Conservation (phyloP, 1,284 basidiomycete genomes). For the Sanguinoderma infundibulare region DNA sequence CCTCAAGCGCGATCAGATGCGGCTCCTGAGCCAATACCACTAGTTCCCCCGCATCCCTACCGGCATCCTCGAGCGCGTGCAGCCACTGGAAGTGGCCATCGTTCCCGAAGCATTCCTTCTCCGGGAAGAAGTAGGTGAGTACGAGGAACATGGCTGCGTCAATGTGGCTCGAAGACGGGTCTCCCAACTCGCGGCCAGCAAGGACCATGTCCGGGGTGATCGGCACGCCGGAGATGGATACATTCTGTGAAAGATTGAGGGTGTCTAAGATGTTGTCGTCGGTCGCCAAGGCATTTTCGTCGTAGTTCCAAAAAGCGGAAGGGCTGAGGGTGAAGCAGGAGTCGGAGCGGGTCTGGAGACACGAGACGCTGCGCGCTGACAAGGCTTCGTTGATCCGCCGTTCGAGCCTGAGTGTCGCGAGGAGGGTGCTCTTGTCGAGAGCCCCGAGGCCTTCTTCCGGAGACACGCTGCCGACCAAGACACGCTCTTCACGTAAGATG, state of each 20-base stretch:
- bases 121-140: conserved; percentile 79
- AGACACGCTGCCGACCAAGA: conserved; percentile 66
- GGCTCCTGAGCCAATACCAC: conserved; percentile 59
- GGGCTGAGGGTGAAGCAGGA: conserved; percentile 76
- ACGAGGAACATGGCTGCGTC: conserved; percentile 74
- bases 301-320: conserved; percentile 73
- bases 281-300: conserved; percentile 52
- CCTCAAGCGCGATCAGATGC: conserved; percentile 72
- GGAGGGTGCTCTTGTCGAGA: conserved; percentile 62
- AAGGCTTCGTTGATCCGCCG: conserved; percentile 54
- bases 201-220: conserved; percentile 76
- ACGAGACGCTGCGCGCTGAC: conserved; percentile 46
- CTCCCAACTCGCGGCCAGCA: conserved; percentile 64
- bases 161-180: conserved; percentile 51
- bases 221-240: conserved; percentile 61
- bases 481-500: conserved; percentile 79
- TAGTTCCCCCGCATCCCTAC: conserved; percentile 47
- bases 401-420: conserved; percentile 68
- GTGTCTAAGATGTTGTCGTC: conserved; percentile 65
- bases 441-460: conserved; percentile 55
- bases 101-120: conserved; percentile 67
- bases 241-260: conserved; percentile 53
- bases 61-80: conserved; percentile 55
- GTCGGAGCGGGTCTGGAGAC: conserved; percentile 52
- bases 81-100: conserved; percentile 68